phyloP scores from a whole-genome alignment of 345 rosid species.

The Psidium friedrichsthalianum region DNA sequence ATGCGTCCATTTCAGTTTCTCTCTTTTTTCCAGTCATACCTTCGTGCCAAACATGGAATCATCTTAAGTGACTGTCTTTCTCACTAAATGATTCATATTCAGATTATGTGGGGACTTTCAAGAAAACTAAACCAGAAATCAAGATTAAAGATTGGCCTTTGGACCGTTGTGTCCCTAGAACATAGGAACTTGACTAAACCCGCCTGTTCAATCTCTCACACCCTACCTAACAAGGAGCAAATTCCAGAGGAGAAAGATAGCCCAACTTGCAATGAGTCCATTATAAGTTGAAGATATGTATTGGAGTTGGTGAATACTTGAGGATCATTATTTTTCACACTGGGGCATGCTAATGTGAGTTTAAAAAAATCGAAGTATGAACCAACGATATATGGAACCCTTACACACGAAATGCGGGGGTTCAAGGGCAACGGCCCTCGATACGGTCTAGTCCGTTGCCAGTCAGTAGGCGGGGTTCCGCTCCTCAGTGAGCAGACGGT shows the following conservation, averaged over 20 bases:
- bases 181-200: background rate
- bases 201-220: background rate
- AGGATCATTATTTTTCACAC: too few species aligned
- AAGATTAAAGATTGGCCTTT: background rate
- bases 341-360: too few species aligned
- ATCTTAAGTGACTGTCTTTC: background rate
- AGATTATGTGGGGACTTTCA: background rate
- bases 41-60: background rate
- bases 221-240: background rate
- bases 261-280: background rate
- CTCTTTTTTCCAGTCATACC: background rate
- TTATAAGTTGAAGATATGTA: background rate
- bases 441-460: too few species aligned
- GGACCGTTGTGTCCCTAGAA: background rate
- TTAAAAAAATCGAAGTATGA: too few species aligned
- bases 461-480: too few species aligned
- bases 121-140: background rate
- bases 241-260: background rate
- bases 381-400: too few species aligned
- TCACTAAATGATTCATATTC: background rate
- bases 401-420: too few species aligned
- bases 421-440: too few species aligned
- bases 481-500: too few species aligned
- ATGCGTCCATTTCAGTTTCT: background rate
- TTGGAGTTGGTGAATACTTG: too few species aligned